Evolutionary conservation across 176 grass and related monocot species (phyloP).

Genomic region (Puccinellia tenuiflora): DNA sequence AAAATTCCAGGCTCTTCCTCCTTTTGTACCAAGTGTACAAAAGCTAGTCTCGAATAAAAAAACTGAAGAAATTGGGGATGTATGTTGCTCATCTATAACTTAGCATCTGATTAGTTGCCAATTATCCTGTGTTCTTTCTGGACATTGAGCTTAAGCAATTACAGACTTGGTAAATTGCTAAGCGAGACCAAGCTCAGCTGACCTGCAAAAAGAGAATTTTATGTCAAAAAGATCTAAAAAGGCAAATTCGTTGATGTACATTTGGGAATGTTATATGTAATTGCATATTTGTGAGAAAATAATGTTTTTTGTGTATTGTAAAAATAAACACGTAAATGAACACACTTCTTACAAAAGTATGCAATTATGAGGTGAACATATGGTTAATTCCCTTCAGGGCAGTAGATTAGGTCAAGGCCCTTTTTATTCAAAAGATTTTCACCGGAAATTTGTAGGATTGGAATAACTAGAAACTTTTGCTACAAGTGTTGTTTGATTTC

Average conservation of each 20-base stretch:
- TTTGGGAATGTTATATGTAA: neutral
- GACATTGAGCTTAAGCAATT: neutral
- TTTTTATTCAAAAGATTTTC: too few relatives aligned
- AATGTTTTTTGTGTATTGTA: neutral
- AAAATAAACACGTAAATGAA: neutral
- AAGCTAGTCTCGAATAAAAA: constrained; percentile 11
- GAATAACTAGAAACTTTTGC: too few relatives aligned
- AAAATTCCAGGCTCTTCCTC: neutral
- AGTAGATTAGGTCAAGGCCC: too few relatives aligned
- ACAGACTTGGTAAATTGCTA: neutral
- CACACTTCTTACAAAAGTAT: too few relatives aligned
- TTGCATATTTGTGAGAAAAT: neutral
- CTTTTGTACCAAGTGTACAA: constrained; percentile 7
- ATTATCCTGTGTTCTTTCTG: too few relatives aligned
- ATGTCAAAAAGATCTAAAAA: neutral
- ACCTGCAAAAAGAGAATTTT: neutral
- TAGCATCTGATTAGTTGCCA: neutral
- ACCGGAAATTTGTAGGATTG: too few relatives aligned
- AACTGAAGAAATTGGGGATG: neutral
- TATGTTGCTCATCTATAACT: neutral
- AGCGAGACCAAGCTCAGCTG: neutral
- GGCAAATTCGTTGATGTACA: neutral
- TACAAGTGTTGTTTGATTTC: too few relatives aligned
- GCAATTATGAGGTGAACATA: neutral
- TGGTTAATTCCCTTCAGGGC: too few relatives aligned